Conservation (phyloP, 2,329 filamentous ascomycete species). For the Talaromyces atroroseus region DNA sequence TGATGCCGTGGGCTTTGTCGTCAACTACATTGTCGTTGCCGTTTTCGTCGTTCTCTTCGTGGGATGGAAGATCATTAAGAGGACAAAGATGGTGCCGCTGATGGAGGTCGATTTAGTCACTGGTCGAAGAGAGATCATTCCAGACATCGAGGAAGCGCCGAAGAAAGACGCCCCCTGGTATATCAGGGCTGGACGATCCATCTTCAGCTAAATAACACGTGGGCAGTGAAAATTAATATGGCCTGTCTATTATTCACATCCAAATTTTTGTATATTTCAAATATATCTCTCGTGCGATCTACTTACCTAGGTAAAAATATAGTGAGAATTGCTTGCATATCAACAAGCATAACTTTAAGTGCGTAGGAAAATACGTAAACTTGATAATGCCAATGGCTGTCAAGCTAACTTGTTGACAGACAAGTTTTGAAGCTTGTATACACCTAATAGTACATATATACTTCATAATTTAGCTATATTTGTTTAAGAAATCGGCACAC, state of each 20-base stretch:
- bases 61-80: constrained; percentile 43
- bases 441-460: no score
- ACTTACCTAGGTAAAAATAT: neutral
- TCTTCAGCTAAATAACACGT: neutral
- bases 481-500: no score
- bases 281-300: neutral
- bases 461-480: no score
- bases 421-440: no score
- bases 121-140: constrained; percentile 7
- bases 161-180: neutral
- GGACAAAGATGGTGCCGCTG: constrained; percentile 22
- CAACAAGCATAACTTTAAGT: no score
- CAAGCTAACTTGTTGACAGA: no score
- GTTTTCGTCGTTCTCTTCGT: constrained; percentile 45
- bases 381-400: no score
- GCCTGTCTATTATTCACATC: neutral
- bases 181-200: neutral
- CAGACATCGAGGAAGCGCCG: neutral
- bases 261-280: neutral
- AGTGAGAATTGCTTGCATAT: neutral
- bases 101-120: constrained; percentile 10
- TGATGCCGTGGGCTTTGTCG: constrained; percentile 47
- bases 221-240: no score
- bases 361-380: no score
- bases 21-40: constrained; percentile 52